Evolutionary conservation across 1,284 basidiomycete genomes (phyloP).

Genomic region (Wallemia hederae): DNA sequence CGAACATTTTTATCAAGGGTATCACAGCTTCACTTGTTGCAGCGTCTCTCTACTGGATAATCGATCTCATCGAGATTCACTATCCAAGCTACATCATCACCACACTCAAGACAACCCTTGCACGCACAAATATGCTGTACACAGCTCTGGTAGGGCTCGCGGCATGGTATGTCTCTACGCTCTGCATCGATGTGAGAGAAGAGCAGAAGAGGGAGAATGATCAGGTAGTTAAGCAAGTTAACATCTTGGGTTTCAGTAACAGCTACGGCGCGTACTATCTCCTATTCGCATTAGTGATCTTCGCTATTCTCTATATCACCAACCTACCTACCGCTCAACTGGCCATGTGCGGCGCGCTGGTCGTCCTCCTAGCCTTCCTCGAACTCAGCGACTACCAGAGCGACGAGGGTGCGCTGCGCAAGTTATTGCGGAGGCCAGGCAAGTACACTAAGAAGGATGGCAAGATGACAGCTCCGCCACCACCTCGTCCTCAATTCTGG

Average conservation of each 20-base stretch:
- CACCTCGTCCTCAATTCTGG: constrained; percentile 25
- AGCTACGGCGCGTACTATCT: constrained; percentile 63
- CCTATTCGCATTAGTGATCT: constrained; percentile 39
- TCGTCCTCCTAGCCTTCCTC: constrained; percentile 38
- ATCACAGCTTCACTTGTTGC: constrained; percentile 29
- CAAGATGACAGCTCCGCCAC: constrained; percentile 14
- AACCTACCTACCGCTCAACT: constrained; percentile 59
- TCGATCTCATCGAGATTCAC: constrained; percentile 39
- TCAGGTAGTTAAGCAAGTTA: constrained; percentile 30
- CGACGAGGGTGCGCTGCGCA: constrained; percentile 29
- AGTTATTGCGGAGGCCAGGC: constrained; percentile 11
- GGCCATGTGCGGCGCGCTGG: constrained; percentile 29
- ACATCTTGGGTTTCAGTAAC: constrained; percentile 64
- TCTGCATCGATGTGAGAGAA: constrained; percentile 35
- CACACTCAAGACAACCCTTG: constrained; percentile 28
- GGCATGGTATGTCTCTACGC: constrained; percentile 37
- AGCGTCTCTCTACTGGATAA: constrained; percentile 37
- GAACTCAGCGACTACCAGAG: constrained; percentile 50
- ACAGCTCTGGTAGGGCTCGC: constrained; percentile 26
- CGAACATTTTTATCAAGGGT: constrained; percentile 29
- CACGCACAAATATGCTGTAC: constrained; percentile 26
- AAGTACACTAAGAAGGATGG: constrained; percentile 22
- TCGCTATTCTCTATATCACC: constrained; percentile 32
- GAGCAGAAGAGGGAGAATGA: constrained; percentile 13
- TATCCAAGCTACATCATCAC: constrained; percentile 20